Percentiles rank a stretch among this genome's conserved stretches.
Conservation (phyloP, 768 basidiomycete genomes). For the Erythrobasidium yunnanense region DNA sequence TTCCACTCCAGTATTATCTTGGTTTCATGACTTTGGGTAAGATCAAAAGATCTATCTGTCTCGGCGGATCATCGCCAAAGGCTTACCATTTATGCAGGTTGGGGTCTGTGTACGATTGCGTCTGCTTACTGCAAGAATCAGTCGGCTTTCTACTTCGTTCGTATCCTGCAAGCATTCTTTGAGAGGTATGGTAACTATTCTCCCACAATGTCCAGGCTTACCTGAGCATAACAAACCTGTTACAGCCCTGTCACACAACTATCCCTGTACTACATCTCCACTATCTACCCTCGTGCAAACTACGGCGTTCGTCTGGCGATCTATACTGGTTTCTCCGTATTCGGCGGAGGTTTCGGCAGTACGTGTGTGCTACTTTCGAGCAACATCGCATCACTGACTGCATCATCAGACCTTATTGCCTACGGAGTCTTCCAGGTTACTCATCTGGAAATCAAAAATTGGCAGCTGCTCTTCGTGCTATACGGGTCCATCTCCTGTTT, state of each 20-base stretch:
- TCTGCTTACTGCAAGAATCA: neutral
- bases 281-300: conserved; percentile 1
- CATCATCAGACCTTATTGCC: neutral
- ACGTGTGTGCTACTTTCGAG: neutral
- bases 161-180: neutral
- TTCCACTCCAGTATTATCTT: too few relatives aligned
- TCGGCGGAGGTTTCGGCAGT: neutral
- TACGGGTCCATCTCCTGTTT: neutral
- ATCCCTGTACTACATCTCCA: neutral
- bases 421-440: conserved; percentile 24
- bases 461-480: conserved; percentile 24
- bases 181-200: neutral
- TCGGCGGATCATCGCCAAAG: too few relatives aligned
- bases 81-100: too few relatives aligned
- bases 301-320: conserved; percentile 16
- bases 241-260: neutral
- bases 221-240: neutral
- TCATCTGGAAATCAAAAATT: neutral
- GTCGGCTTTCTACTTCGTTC: neutral
- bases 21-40: too few relatives aligned
- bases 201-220: neutral
- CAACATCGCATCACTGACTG: neutral
- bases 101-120: neutral
- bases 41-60: too few relatives aligned
- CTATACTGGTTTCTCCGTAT: neutral